Percentiles rank a stretch among this genome's conserved stretches.
These are phyloP conservation scores for Sambucus nigra DNA, from an alignment of 129 eudicot genomes.

Conservation along the genomic window DNA sequence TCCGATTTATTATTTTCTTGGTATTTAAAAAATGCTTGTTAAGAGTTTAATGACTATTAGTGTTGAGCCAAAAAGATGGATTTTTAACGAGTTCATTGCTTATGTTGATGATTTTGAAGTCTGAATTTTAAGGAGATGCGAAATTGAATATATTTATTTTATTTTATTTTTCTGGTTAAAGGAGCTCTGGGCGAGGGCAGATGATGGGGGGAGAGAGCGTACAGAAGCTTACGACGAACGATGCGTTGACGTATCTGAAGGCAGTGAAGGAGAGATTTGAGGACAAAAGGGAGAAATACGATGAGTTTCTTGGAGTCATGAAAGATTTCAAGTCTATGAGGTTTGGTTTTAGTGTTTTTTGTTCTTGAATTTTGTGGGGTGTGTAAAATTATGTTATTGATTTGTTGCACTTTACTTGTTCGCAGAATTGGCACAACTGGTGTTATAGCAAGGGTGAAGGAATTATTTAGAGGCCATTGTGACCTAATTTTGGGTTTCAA, in stretches of 20 bases:
- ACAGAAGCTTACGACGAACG: slow-evolving; percentile 48
- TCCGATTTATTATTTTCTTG: background rate
- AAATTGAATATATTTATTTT: background rate
- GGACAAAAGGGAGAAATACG: slow-evolving; percentile 56
- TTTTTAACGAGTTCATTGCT: background rate
- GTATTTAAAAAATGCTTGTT: too few relatives aligned
- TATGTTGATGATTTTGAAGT: slow-evolving; percentile 1
- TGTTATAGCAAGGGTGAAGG: slow-evolving; percentile 63
- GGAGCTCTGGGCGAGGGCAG: slow-evolving; percentile 57
- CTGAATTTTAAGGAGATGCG: background rate
- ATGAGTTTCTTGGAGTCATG: slow-evolving; percentile 83
- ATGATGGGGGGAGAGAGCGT: slow-evolving; percentile 36
- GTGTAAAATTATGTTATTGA: slow-evolving; percentile 12
- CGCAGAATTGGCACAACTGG: slow-evolving; percentile 56
- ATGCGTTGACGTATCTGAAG: slow-evolving; percentile 71
- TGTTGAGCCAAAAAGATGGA: background rate
- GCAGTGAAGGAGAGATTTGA: slow-evolving; percentile 59
- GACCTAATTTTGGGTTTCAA: slow-evolving; percentile 80
- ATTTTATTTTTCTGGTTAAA: slow-evolving; percentile 4
- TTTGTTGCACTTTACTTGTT: slow-evolving; percentile 4
- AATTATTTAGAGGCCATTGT: slow-evolving; percentile 56
- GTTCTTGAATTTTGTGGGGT: background rate
- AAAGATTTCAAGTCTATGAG: slow-evolving; percentile 77
- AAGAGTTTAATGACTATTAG: too few relatives aligned
- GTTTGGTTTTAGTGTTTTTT: slow-evolving; percentile 21